Conservation (phyloP, 345 rosid genomes). For the Hypericum perforatum region DNA sequence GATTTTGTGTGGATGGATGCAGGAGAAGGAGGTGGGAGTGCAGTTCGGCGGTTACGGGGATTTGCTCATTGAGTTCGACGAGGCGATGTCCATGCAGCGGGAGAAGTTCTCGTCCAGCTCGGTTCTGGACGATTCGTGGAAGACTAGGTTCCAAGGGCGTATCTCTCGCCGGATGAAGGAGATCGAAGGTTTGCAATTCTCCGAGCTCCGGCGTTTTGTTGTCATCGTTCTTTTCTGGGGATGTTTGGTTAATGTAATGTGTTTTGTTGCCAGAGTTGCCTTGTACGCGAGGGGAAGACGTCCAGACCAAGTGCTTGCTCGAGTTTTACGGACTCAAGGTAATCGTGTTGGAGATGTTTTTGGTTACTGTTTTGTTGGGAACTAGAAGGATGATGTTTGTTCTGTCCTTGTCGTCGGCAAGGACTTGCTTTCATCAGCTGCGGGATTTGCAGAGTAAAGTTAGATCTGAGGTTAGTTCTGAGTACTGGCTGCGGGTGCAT, state of each 20-base stretch:
- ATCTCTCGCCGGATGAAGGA: slow-evolving; percentile 61
- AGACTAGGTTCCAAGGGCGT: slow-evolving; percentile 46
- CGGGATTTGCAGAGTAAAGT: slow-evolving; percentile 75
- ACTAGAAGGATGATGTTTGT: slow-evolving; percentile 20
- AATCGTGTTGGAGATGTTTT: slow-evolving; percentile 11
- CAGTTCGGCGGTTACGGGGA: slow-evolving; percentile 37
- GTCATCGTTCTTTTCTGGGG: slow-evolving; percentile 1
- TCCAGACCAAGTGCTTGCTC: slow-evolving; percentile 84
- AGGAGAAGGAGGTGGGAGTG: slow-evolving; percentile 34
- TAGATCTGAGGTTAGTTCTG: slow-evolving; percentile 72
- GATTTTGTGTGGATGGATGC: slow-evolving; percentile 13
- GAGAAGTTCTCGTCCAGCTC: slow-evolving; percentile 44
- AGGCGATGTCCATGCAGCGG: slow-evolving; percentile 64
- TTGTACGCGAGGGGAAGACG: slow-evolving; percentile 79
- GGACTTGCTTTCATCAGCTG: slow-evolving; percentile 42
- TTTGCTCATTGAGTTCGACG: slow-evolving; percentile 71
- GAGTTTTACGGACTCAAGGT: slow-evolving; percentile 95
- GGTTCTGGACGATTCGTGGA: slow-evolving; percentile 39
- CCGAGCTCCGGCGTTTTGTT: neutral
- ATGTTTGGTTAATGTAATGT: slow-evolving; percentile 5
- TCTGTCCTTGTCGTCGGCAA: slow-evolving; percentile 23
- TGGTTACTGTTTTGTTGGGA: slow-evolving; percentile 3
- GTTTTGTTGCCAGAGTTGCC: slow-evolving; percentile 62
- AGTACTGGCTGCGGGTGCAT: slow-evolving; percentile 66
- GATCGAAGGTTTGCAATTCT: slow-evolving; percentile 62